Percentiles rank a stretch among this genome's conserved stretches.
These are phyloP conservation scores for Tricholoma sp. DNA, from an alignment of 768 basidiomycete species.

Conservation along the genomic window DNA sequence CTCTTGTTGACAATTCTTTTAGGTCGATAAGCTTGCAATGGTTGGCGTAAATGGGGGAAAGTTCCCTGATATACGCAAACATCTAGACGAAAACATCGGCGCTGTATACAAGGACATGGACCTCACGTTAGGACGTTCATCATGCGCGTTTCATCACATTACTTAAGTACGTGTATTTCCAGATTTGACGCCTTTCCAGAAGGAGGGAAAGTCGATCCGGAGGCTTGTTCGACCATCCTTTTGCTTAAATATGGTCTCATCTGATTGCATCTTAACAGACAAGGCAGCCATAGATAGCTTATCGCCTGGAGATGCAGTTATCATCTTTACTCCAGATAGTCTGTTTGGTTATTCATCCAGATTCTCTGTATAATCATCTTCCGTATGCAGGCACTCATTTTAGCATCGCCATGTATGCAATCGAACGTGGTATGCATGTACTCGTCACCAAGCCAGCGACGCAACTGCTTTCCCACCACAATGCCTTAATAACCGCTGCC, in stretches of 20 bases:
- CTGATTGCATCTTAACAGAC: slow-evolving; percentile 41
- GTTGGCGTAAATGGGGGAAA: slow-evolving; percentile 86
- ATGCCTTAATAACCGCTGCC: slow-evolving; percentile 69
- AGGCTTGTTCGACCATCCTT: slow-evolving; percentile 62
- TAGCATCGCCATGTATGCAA: slow-evolving; percentile 80
- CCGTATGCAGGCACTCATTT: slow-evolving; percentile 70
- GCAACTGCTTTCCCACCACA: slow-evolving; percentile 79
- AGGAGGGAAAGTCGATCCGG: slow-evolving; percentile 59
- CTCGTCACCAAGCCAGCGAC: slow-evolving; percentile 93
- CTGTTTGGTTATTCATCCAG: slow-evolving; percentile 18
- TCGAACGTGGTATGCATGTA: slow-evolving; percentile 81
- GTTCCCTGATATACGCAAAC: slow-evolving; percentile 79
- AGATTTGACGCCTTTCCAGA: slow-evolving; percentile 82
- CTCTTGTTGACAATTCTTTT: background rate
- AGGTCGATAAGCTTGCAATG: slow-evolving; percentile 77
- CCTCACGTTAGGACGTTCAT: slow-evolving; percentile 49
- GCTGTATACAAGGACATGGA: slow-evolving; percentile 86
- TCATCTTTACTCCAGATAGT: slow-evolving; percentile 93
- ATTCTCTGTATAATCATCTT: background rate
- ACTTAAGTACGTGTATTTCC: background rate
- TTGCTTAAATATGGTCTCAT: background rate
- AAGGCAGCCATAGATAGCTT: slow-evolving; percentile 75
- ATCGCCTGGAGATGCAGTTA: slow-evolving; percentile 79
- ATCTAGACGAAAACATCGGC: slow-evolving; percentile 78
- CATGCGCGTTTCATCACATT: background rate